Conservation (phyloP, 257 asterid species). For the Nicotiana attenuata region DNA sequence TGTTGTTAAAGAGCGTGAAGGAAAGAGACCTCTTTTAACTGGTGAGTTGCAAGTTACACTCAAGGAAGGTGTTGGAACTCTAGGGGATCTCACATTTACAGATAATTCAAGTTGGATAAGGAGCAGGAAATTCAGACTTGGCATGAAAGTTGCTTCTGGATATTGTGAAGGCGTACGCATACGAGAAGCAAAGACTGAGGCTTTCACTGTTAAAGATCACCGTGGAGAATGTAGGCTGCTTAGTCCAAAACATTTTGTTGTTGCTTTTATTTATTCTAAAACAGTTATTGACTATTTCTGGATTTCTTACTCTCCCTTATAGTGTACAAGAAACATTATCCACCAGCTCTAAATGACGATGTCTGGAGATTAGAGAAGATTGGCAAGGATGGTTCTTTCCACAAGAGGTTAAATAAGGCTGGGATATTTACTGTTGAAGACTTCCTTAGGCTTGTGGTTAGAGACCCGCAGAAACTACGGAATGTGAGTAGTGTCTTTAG, state of each 20-base stretch:
- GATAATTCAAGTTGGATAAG: constrained; percentile 98
- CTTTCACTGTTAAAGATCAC: constrained; percentile 94
- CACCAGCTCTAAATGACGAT: constrained; percentile 86
- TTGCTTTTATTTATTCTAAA: neutral
- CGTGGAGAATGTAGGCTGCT: constrained; percentile 82
- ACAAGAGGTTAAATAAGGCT: constrained; percentile 78
- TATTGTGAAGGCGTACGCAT: constrained; percentile 74
- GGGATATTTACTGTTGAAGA: constrained; percentile 82
- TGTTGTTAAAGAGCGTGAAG: constrained; percentile 92
- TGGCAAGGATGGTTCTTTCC: constrained; percentile 99
- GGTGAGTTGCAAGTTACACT: constrained; percentile 88
- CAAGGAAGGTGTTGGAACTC: constrained; percentile 95
- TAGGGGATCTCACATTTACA: constrained; percentile 90
- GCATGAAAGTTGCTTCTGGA: constrained; percentile 85
- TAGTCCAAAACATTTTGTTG: neutral
- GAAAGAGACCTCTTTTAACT: constrained; percentile 84
- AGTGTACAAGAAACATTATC: constrained; percentile 98
- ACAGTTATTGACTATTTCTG: neutral
- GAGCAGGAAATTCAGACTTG: constrained; percentile 95
- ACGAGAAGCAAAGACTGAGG: constrained; percentile 94
- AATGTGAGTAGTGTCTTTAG: constrained; percentile 40
- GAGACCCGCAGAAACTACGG: constrained; percentile 86
- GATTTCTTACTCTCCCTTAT: constrained; percentile 20
- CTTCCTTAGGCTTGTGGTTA: constrained; percentile 86
- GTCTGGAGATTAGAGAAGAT: constrained; percentile 99